Percentiles rank a stretch among this genome's conserved stretches.
phyloP scores from a whole-genome alignment of 352 stramenopile species.

The Thalassiosira delicatula region DNA sequence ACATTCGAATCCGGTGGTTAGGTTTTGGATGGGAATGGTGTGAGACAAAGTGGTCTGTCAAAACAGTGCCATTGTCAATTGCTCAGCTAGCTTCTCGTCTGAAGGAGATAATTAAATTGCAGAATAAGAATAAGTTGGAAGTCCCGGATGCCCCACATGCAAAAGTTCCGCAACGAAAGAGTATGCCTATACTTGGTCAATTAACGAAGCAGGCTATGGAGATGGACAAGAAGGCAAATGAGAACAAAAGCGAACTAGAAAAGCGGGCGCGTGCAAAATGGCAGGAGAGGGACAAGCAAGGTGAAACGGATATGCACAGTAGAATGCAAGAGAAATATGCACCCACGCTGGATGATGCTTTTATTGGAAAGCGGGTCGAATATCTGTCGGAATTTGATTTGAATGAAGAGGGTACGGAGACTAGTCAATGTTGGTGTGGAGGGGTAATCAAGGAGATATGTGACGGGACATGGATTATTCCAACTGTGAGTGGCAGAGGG shows the following conservation, averaged over 20 bases:
- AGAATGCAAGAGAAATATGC: neutral
- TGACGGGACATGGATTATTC: neutral
- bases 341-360: neutral
- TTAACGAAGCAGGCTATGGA: neutral
- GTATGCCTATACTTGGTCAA: neutral
- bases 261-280: neutral
- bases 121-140: neutral
- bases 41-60: neutral
- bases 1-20: conserved; percentile 28
- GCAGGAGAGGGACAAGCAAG: neutral
- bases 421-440: no score
- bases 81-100: neutral
- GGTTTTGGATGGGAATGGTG: neutral
- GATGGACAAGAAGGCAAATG: neutral
- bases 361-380: neutral
- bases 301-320: neutral
- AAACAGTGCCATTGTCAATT: neutral
- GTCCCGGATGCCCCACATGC: neutral
- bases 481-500: neutral
- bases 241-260: neutral
- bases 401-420: neutral
- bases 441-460: no score
- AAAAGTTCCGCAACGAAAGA: neutral
- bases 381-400: neutral
- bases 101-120: neutral